Percentiles rank a stretch among this genome's conserved stretches.
Evolutionary conservation across 495 filamentous ascomycete genomes (phyloP).

Genomic region (Penicillium alfredii): DNA sequence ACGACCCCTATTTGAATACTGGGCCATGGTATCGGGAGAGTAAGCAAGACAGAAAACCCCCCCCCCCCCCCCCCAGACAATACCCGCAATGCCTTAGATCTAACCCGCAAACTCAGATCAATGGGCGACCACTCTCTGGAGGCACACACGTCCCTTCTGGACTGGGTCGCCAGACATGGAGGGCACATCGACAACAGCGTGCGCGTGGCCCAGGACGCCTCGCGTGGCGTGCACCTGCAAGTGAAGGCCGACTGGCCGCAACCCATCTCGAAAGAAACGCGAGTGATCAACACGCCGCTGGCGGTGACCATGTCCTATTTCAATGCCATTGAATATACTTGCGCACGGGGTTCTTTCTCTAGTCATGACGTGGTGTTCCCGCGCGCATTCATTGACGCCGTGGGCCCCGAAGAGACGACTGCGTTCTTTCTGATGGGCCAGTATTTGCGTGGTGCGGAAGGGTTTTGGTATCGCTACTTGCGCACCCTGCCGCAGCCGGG

Average conservation of each 20-base stretch:
- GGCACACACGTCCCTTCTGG: slow-evolving; percentile 27
- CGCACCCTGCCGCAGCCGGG: slow-evolving; percentile 48
- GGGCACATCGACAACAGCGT: slow-evolving; percentile 39
- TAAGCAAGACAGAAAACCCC: no score
- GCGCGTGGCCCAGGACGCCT: slow-evolving; percentile 33
- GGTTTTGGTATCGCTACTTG: slow-evolving; percentile 61
- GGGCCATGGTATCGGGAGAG: no score
- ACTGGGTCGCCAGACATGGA: slow-evolving; percentile 40
- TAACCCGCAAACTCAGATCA: slow-evolving; percentile 7
- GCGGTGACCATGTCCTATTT: slow-evolving; percentile 47
- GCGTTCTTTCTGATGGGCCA: slow-evolving; percentile 56
- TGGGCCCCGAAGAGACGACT: slow-evolving; percentile 33
- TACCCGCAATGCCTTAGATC: neutral
- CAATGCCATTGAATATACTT: slow-evolving; percentile 38
- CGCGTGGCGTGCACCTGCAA: slow-evolving; percentile 44
- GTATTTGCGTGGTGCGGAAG: slow-evolving; percentile 38
- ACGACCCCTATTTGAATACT: no score
- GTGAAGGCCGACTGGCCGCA: slow-evolving; percentile 27
- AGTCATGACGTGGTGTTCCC: slow-evolving; percentile 33
- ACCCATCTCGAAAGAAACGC: slow-evolving; percentile 26
- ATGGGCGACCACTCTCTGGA: slow-evolving; percentile 17
- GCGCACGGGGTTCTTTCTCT: slow-evolving; percentile 20
- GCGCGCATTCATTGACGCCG: slow-evolving; percentile 28
- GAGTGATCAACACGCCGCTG: slow-evolving; percentile 41
- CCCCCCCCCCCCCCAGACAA: neutral